Evolutionary conservation across 768 basidiomycete genomes (phyloP).

Genomic region (Tricholoma bakamatsutake): DNA sequence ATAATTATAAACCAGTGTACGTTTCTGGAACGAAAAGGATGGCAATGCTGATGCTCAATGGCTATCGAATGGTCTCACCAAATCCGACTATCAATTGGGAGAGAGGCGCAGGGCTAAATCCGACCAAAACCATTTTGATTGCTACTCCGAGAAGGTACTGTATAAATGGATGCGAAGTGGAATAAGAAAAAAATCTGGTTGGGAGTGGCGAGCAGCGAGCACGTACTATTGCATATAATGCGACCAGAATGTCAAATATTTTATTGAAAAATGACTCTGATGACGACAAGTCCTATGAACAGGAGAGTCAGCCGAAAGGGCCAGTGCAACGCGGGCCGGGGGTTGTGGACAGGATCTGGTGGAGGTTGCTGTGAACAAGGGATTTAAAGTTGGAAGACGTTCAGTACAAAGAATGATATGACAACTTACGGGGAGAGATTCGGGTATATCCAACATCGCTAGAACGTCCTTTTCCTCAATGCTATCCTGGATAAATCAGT

Average conservation of each 20-base stretch:
- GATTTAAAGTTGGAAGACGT: not conserved
- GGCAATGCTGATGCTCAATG: not conserved
- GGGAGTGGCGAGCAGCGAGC: not conserved
- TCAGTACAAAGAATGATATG: not conserved
- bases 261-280: not conserved
- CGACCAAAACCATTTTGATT: not conserved
- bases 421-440: not conserved
- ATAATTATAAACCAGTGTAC: not conserved
- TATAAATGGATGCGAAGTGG: not conserved
- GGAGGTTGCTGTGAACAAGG: not conserved
- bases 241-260: not conserved
- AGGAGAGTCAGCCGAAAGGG: not conserved
- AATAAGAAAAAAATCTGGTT: not conserved
- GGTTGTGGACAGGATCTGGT: not conserved
- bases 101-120: not conserved
- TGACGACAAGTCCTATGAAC: not conserved
- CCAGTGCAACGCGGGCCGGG: not conserved
- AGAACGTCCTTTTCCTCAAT: not conserved
- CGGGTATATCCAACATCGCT: not conserved
- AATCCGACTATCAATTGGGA: not conserved
- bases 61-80: too few species aligned
- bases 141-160: not conserved
- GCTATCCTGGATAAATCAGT: not conserved
- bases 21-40: not conserved
- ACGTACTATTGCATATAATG: not conserved